Conservation (phyloP, 1,139 yeast species). For the Geotrichum europaeum region DNA sequence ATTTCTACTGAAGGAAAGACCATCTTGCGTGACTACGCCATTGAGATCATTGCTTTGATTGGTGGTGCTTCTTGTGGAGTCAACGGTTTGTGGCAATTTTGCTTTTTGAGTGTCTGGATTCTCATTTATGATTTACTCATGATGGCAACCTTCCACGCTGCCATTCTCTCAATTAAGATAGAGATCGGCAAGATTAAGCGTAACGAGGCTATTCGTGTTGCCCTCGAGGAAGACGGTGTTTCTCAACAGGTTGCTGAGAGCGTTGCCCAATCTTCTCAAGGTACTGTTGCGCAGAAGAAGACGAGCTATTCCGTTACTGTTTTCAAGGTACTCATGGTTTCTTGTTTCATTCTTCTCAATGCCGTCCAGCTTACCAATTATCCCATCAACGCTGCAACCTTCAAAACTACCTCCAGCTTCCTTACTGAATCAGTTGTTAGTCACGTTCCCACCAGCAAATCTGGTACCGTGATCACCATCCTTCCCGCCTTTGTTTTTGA, state of each 20-base stretch:
- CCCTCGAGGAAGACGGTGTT: slow-evolving; percentile 91
- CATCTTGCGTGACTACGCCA: slow-evolving; percentile 70
- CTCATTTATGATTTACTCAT: slow-evolving; percentile 67
- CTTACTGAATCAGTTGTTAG: slow-evolving; percentile 17
- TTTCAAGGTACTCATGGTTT: slow-evolving; percentile 60
- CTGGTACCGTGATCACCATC: slow-evolving; percentile 59
- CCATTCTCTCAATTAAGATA: slow-evolving; percentile 79
- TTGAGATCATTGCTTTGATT: slow-evolving; percentile 67
- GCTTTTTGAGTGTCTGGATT: slow-evolving; percentile 69
- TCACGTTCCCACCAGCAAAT: slow-evolving; percentile 22
- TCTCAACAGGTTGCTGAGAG: slow-evolving; percentile 64
- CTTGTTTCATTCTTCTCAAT: slow-evolving; percentile 65
- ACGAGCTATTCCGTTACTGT: slow-evolving; percentile 42
- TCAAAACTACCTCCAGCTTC: slow-evolving; percentile 18
- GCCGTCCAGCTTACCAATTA: slow-evolving; percentile 41
- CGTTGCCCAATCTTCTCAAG: slow-evolving; percentile 43
- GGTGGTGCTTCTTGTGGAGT: slow-evolving; percentile 71
- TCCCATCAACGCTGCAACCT: slow-evolving; percentile 40
- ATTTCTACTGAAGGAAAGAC: slow-evolving; percentile 62
- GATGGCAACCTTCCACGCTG: slow-evolving; percentile 78
- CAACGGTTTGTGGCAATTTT: slow-evolving; percentile 64
- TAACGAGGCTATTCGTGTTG: slow-evolving; percentile 71
- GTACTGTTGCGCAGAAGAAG: slow-evolving; percentile 21
- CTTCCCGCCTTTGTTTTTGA: slow-evolving; percentile 63
- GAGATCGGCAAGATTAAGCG: slow-evolving; percentile 87